phyloP scores from a whole-genome alignment of 768 basidiomycete genomes.

The Myochromella boudieri region DNA sequence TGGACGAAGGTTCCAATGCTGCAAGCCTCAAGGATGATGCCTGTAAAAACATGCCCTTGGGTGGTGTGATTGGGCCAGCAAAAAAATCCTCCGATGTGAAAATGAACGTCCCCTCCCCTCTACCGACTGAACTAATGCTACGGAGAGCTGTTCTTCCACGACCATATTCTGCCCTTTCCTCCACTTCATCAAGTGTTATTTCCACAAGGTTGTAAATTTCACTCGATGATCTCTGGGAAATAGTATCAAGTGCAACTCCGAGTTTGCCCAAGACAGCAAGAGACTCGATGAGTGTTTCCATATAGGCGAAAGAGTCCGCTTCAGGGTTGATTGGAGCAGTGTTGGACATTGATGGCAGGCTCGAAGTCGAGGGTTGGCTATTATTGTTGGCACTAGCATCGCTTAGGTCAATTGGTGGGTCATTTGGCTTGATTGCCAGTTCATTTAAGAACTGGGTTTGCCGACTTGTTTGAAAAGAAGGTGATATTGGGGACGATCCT shows the following conservation, averaged over 20 bases:
- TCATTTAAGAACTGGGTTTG: slow-evolving; percentile 64
- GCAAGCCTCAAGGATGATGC: slow-evolving; percentile 64
- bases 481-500: slow-evolving; percentile 38
- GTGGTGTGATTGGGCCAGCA: slow-evolving; percentile 19
- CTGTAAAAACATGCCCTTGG: slow-evolving; percentile 34
- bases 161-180: slow-evolving; percentile 84
- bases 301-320: slow-evolving; percentile 88
- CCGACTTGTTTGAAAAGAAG: slow-evolving; percentile 43
- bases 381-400: slow-evolving; percentile 33
- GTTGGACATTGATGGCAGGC: slow-evolving; percentile 17
- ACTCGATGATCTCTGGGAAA: slow-evolving; percentile 77
- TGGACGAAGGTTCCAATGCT: slow-evolving; percentile 71
- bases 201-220: slow-evolving; percentile 89
- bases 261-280: slow-evolving; percentile 88
- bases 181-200: slow-evolving; percentile 84
- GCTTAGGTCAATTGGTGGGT: slow-evolving; percentile 68
- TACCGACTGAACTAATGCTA: slow-evolving; percentile 33
- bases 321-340: slow-evolving; percentile 66
- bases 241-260: slow-evolving; percentile 76
- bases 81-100: slow-evolving; percentile 35
- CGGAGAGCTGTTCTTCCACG: slow-evolving; percentile 44
- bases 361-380: slow-evolving; percentile 13
- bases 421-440: slow-evolving; percentile 72
- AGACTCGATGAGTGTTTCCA: slow-evolving; percentile 92
- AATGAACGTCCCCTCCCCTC: slow-evolving; percentile 55